Conservation (phyloP, 768 basidiomycete genomes). For the Vararia minispora region DNA sequence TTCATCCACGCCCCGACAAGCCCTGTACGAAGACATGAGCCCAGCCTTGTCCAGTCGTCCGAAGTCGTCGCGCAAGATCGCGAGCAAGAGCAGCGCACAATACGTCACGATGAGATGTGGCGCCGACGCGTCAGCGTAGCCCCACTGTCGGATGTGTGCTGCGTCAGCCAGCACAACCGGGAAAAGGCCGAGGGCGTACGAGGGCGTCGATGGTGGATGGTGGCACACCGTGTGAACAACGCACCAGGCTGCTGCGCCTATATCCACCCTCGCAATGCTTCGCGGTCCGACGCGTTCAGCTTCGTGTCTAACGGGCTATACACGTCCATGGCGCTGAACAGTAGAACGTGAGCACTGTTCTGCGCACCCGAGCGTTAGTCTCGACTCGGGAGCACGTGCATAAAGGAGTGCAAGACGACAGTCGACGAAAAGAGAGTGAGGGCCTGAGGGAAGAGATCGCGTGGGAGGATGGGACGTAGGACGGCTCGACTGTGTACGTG, state of each 20-base stretch:
- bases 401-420: too few relatives aligned
- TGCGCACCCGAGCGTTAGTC: constrained; percentile 22
- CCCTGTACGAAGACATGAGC: constrained; percentile 46
- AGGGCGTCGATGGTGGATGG: not conserved
- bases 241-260: constrained; percentile 76
- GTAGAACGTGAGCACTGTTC: constrained; percentile 79
- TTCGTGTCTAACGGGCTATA: constrained; percentile 39
- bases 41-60: constrained; percentile 53
- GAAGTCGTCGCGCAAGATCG: constrained; percentile 77
- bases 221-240: constrained; percentile 16
- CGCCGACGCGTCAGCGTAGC: constrained; percentile 43
- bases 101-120: constrained; percentile 93
- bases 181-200: not conserved
- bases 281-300: constrained; percentile 36
- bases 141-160: constrained; percentile 17
- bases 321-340: constrained; percentile 75
- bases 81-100: constrained; percentile 70
- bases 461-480: too few relatives aligned
- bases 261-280: constrained; percentile 67
- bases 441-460: too few relatives aligned
- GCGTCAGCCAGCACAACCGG: not conserved
- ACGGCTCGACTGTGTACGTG: too few relatives aligned
- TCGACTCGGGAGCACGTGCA: too few relatives aligned
- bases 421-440: too few relatives aligned
- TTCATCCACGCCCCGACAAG: constrained; percentile 70